Conservation (phyloP, 2,329 filamentous ascomycete genomes). For the Ophioceras dolichostomum region DNA sequence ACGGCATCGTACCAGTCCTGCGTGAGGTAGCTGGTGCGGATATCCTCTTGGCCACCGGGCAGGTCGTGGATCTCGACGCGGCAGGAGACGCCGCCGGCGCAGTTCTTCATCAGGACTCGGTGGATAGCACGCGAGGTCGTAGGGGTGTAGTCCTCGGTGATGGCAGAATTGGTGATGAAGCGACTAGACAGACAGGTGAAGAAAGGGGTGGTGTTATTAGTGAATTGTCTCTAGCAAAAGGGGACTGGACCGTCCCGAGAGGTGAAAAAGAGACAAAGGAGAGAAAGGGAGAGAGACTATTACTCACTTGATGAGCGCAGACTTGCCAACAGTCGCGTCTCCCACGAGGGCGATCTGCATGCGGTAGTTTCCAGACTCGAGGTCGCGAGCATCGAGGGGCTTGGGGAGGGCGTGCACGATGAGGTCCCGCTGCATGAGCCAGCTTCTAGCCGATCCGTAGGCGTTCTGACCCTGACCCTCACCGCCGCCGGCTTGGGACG, state of each 20-base stretch:
- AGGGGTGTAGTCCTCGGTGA: conserved; percentile 1
- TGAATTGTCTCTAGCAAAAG: not conserved
- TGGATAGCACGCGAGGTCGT: conserved; percentile 1
- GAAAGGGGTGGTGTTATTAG: too few species aligned
- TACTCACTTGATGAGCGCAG: not conserved
- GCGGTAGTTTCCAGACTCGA: not conserved
- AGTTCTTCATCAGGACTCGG: not conserved
- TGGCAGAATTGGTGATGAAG: not conserved
- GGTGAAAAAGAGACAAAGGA: not conserved
- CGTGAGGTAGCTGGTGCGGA: conserved; percentile 1
- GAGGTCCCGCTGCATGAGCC: too few species aligned
- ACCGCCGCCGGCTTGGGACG: too few species aligned
- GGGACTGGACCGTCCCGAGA: not conserved
- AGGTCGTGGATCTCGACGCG: conserved; percentile 1
- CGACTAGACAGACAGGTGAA: not conserved
- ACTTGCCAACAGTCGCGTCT: conserved; percentile 2
- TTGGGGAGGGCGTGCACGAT: not conserved
- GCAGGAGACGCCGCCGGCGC: not conserved
- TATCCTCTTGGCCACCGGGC: conserved; percentile 1
- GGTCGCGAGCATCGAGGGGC: not conserved
- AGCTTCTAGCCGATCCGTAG: too few species aligned
- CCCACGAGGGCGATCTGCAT: conserved; percentile 1
- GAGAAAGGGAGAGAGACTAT: too few species aligned
- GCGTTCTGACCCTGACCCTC: too few species aligned
- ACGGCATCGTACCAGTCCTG: conserved; percentile 2